Evolutionary conservation across 2,329 filamentous ascomycete genomes (phyloP).

Genomic region (Fusarium hainanense): DNA sequence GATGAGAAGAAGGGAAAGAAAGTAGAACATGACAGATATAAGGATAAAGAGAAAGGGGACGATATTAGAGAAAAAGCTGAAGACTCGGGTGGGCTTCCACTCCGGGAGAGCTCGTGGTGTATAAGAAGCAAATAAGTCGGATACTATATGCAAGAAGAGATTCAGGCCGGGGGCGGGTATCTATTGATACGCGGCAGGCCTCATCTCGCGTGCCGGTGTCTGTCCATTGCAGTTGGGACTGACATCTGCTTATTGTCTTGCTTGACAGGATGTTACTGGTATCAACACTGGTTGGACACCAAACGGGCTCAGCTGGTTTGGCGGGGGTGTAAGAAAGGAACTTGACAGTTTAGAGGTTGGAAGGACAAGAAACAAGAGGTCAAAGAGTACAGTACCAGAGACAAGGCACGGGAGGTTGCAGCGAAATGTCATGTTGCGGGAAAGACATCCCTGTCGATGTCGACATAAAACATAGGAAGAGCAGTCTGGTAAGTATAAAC

Average conservation of each 20-base stretch:
- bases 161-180: constrained; percentile 42
- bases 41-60: constrained; percentile 27
- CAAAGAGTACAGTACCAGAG: constrained; percentile 16
- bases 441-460: constrained; percentile 18
- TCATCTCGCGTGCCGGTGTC: constrained; percentile 40
- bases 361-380: constrained; percentile 20
- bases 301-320: constrained; percentile 30
- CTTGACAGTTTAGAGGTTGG: constrained; percentile 22
- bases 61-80: constrained; percentile 37
- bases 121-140: constrained; percentile 43
- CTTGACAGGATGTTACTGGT: constrained; percentile 26
- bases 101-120: constrained; percentile 36
- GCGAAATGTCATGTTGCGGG: constrained; percentile 30
- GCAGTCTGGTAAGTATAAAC: constrained; percentile 13
- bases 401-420: constrained; percentile 41
- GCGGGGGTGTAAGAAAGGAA: constrained; percentile 18
- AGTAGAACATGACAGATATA: constrained; percentile 20
- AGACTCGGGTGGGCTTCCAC: constrained; percentile 36
- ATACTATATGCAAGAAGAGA: constrained; percentile 34
- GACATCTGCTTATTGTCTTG: constrained; percentile 31
- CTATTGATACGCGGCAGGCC: constrained; percentile 43
- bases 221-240: constrained; percentile 27
- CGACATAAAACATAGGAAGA: constrained; percentile 14
- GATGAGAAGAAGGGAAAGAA: constrained; percentile 8
- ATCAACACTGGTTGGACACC: constrained; percentile 34